These are phyloP conservation scores for Raddia distichophylla DNA, from an alignment of 176 grass and related monocot genomes.

Conservation along the genomic window DNA sequence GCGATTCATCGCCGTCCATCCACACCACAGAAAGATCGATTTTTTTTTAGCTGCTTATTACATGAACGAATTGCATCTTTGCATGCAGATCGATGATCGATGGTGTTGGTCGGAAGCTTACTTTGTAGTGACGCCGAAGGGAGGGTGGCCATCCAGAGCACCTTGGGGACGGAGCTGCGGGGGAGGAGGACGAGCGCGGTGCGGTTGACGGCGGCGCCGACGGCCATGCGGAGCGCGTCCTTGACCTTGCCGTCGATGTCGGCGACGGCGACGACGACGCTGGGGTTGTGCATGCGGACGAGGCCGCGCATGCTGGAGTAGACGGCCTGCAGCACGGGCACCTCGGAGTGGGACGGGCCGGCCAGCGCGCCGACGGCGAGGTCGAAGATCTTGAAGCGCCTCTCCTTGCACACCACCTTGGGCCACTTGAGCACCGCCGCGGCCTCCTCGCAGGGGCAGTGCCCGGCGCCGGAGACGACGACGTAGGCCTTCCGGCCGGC, in stretches of 20 bases:
- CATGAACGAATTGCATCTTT: not conserved
- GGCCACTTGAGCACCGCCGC: constrained; percentile 79
- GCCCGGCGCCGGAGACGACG: constrained; percentile 67
- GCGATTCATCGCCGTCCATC: not conserved
- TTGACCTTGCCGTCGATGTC: constrained; percentile 62
- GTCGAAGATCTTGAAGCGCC: constrained; percentile 96
- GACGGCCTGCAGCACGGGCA: constrained; percentile 73
- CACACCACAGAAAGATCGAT: not conserved
- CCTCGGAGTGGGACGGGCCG: constrained; percentile 66
- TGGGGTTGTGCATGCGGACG: constrained; percentile 81
- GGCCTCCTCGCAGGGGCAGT: constrained; percentile 80
- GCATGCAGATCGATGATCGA: not conserved
- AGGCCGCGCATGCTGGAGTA: constrained; percentile 88
- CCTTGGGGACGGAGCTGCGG: constrained; percentile 56
- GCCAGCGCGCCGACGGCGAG: constrained; percentile 72
- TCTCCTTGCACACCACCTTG: constrained; percentile 85
- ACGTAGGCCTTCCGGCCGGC: constrained; percentile 70
- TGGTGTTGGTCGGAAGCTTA: constrained; percentile 34
- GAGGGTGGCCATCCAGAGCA: constrained; percentile 92
- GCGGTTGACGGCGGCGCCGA: constrained; percentile 50
- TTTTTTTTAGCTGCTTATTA: too few species aligned
- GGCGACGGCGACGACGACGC: constrained; percentile 60
- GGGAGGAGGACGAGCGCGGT: constrained; percentile 85
- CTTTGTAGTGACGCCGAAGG: constrained; percentile 65
- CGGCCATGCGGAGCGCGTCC: constrained; percentile 84